These are phyloP conservation scores for Bothriochloa decipiens DNA, from an alignment of 176 grass and related monocot species.

Conservation along the genomic window DNA sequence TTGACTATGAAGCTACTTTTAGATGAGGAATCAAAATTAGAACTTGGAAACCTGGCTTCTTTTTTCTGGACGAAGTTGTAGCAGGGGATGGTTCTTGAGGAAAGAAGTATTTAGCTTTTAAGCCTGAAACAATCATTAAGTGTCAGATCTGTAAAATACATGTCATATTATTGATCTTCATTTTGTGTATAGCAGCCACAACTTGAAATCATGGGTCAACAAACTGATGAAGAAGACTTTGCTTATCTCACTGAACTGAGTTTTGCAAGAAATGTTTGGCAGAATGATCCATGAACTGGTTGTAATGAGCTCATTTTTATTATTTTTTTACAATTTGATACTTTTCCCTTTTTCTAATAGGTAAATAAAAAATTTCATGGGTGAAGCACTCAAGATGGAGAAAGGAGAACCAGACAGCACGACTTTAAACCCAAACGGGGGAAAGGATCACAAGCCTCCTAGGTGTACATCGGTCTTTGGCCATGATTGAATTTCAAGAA, in stretches of 20 bases:
- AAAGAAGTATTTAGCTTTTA: neutral
- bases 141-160: neutral
- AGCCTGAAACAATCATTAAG: neutral
- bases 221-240: slow-evolving; percentile 42
- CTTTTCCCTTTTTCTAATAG: no score
- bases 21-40: neutral
- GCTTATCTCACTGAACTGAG: slow-evolving; percentile 46
- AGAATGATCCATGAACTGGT: slow-evolving; percentile 88
- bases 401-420: no score
- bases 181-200: slow-evolving; percentile 67
- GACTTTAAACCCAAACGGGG: no score
- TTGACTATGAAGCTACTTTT: slow-evolving; percentile 1
- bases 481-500: no score
- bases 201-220: slow-evolving; percentile 75
- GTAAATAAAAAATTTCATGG: no score
- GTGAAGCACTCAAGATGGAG: no score
- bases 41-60: neutral
- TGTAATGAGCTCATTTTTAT: neutral
- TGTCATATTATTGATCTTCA: slow-evolving; percentile 23
- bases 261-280: slow-evolving; percentile 90
- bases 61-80: neutral
- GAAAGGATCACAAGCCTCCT: no score
- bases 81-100: neutral
- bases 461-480: no score
- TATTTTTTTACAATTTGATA: no score